Base-by-base conservation (phyloP, 176 grass and related monocot species). In the Oryza nivara region DNA sequence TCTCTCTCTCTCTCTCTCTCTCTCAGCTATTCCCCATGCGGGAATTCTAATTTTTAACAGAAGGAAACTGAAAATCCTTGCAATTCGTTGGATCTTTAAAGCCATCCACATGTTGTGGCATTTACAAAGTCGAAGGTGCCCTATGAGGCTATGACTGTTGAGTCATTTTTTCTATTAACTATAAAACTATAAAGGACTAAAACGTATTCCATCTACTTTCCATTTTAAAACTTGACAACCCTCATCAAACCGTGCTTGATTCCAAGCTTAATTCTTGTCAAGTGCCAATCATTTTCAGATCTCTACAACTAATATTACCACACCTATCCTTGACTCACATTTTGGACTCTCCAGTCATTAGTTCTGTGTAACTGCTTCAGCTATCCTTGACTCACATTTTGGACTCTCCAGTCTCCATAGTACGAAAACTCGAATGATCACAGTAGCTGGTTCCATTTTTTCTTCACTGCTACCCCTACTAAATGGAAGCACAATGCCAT, bases 241-340 rank as follows among this genome's bases (percentile, higher is more conserved):
- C 82, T 68, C 61, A 41, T 12, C 12, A 82, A 82, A 23, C 25
- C 13, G 66, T 72, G 72, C 67, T 61, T 58, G 54, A 52, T 64
- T 81, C 22, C 56, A 17, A 67, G 65, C 23, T 35, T 66, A 67
- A 44, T 36, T 11, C 56, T 82, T 73, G 11, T 11, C 79, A n/a
- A 5, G 22, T 56, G 52, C 17, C 32, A 49, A 82, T 69, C 26
- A 73, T 72, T 51, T 61, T 68, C 25, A 23, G 11, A 14, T 51
- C 26, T 58, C 36, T 79, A 48, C 26, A 54, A 79, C 35, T 61
- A 35, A 40, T 20, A 22, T 41, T n/a, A 25, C 64, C 72, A 66
- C 16, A 3, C 48, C 28, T 71, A 73, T 84, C 81, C 49, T 88
- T 74, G 23, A 80, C 36, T 72, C 41, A 74, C 34, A 74, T 80